Conservation (phyloP, 495 filamentous ascomycete species). For the Hypoxylon rickii region DNA sequence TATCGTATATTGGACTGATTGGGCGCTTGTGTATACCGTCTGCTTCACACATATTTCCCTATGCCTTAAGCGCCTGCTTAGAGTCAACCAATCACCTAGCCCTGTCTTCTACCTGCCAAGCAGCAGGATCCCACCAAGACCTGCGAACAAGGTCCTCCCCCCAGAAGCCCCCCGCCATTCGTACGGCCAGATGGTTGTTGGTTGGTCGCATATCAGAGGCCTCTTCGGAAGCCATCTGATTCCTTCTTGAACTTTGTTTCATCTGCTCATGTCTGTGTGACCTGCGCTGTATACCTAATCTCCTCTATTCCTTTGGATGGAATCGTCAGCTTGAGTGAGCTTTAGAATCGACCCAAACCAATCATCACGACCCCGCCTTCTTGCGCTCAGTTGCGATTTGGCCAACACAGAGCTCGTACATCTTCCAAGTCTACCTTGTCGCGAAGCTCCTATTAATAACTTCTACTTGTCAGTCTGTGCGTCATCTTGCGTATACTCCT, state of each 20-base stretch:
- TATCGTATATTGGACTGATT: slow-evolving; percentile 22
- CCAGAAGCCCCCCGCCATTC: slow-evolving; percentile 21
- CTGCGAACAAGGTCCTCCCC: slow-evolving; percentile 17
- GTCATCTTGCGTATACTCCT: slow-evolving; percentile 32
- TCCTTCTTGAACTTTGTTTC: slow-evolving; percentile 24
- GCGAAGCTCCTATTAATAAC: slow-evolving; percentile 38
- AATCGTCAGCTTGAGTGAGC: slow-evolving; percentile 22
- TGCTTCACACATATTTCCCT: slow-evolving; percentile 34
- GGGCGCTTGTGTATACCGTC: slow-evolving; percentile 31
- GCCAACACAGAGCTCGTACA: not conserved
- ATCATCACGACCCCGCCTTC: slow-evolving; percentile 30
- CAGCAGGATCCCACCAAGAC: slow-evolving; percentile 17
- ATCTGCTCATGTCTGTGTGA: slow-evolving; percentile 14
- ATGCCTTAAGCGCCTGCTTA: slow-evolving; percentile 31
- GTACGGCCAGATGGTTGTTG: slow-evolving; percentile 21
- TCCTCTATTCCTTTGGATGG: slow-evolving; percentile 4
- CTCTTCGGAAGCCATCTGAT: slow-evolving; percentile 26
- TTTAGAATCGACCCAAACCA: slow-evolving; percentile 13
- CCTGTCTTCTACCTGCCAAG: slow-evolving; percentile 25
- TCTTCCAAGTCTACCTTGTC: slow-evolving; percentile 14
- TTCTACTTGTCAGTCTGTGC: slow-evolving; percentile 18
- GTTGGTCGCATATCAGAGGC: slow-evolving; percentile 36
- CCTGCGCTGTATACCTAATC: slow-evolving; percentile 17
- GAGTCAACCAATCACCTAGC: slow-evolving; percentile 23
- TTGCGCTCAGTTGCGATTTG: slow-evolving; percentile 7